Evolutionary conservation across 176 grass and related monocot species (phyloP).

Genomic region (Elymus sibiricus): DNA sequence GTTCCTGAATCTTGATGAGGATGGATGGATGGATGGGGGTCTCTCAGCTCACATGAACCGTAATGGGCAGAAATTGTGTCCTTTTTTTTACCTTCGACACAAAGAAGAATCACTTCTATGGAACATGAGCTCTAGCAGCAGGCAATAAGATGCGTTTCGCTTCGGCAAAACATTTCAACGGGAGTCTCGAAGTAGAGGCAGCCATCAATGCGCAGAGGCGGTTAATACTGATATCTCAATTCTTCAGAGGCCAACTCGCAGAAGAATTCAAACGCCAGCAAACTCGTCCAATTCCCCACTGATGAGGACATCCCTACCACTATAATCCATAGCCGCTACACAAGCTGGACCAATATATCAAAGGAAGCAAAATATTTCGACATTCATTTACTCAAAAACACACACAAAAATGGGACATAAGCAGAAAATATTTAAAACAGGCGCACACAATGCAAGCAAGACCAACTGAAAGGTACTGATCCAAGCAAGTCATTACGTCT

Average conservation of each 20-base stretch:
- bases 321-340: too few relatives aligned
- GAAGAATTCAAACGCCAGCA: background rate
- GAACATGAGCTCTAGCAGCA: too few relatives aligned
- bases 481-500: background rate
- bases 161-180: too few relatives aligned
- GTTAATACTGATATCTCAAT: background rate
- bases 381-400: background rate
- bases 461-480: background rate
- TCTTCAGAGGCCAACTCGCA: background rate
- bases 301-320: too few relatives aligned
- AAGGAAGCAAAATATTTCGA: background rate
- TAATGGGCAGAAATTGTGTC: too few relatives aligned
- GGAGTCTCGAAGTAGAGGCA: background rate
- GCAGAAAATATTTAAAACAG: background rate
- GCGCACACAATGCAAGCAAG: background rate
- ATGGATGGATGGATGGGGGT: too few relatives aligned
- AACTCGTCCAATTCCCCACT: background rate
- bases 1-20: too few relatives aligned
- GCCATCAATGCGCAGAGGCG: background rate
- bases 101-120: too few relatives aligned
- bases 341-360: background rate
- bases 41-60: too few relatives aligned
- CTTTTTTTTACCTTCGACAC: too few relatives aligned
- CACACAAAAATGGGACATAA: background rate
- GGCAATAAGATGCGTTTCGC: too few relatives aligned